Percentiles rank a stretch among this genome's conserved stretches.
phyloP scores from a whole-genome alignment of 768 basidiomycete genomes.

The Exidia glandulosa region DNA sequence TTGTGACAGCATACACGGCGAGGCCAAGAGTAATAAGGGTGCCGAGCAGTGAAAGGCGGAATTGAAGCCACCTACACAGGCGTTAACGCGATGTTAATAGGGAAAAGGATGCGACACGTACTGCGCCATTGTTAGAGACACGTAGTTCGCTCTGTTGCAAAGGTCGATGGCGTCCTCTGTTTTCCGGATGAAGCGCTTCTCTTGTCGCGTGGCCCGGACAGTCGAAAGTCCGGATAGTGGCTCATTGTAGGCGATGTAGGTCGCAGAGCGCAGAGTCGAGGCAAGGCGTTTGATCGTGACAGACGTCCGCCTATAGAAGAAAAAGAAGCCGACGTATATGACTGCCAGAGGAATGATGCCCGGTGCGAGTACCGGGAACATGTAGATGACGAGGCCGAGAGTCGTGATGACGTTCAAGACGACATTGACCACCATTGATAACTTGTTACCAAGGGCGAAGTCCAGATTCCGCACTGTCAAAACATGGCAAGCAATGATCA shows the following conservation, averaged over 20 bases:
- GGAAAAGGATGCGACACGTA: constrained; percentile 17
- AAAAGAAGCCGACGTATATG: constrained; percentile 40
- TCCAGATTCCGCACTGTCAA: constrained; percentile 26
- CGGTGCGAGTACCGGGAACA: constrained; percentile 55
- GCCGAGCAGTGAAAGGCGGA: constrained; percentile 55
- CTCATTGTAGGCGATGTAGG: constrained; percentile 49
- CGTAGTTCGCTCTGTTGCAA: constrained; percentile 53
- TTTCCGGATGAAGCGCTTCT: constrained; percentile 36
- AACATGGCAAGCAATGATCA: too few relatives aligned
- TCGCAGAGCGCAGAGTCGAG: constrained; percentile 44
- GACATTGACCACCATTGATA: constrained; percentile 29
- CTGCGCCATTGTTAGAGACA: constrained; percentile 40
- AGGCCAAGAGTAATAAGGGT: constrained; percentile 60
- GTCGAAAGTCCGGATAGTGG: constrained; percentile 53
- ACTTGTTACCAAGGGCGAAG: background rate
- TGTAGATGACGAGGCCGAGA: constrained; percentile 50
- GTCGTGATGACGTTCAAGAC: constrained; percentile 40
- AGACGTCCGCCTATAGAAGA: constrained; percentile 50
- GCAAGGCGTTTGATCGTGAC: constrained; percentile 60
- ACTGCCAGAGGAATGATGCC: constrained; percentile 43
- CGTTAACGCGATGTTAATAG: background rate
- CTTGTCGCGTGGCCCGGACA: constrained; percentile 44
- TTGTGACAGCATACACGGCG: constrained; percentile 54
- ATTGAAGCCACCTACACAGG: constrained; percentile 36
- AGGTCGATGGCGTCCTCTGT: constrained; percentile 45